Percentiles rank a stretch among this genome's conserved stretches.
phyloP scores from a whole-genome alignment of 495 filamentous ascomycete species.

The Penicillium angulare region DNA sequence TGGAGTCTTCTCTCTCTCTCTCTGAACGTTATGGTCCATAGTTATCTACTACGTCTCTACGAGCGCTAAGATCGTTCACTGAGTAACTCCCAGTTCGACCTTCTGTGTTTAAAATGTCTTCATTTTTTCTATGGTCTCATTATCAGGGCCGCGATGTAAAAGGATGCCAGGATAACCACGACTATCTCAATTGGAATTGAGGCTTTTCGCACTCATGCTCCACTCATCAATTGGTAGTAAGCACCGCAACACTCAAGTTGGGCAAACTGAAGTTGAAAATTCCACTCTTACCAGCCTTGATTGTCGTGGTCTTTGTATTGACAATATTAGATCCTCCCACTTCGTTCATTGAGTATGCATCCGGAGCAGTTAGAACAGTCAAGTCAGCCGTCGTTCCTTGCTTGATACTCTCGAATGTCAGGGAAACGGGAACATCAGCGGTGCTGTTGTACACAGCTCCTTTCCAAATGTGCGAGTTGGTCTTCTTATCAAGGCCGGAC shows the following conservation, averaged over 20 bases:
- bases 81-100: too few species aligned
- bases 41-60: too few species aligned
- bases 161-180: too few species aligned
- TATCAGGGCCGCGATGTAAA: too few species aligned
- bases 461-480: conserved; percentile 53
- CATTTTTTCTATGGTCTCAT: too few species aligned
- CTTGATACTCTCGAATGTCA: conserved; percentile 54
- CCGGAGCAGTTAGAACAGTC: conserved; percentile 56
- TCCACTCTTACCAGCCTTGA: conserved; percentile 44
- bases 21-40: too few species aligned
- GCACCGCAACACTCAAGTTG: conserved; percentile 51
- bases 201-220: too few species aligned
- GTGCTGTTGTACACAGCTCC: conserved; percentile 67
- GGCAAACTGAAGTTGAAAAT: conserved; percentile 49
- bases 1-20: too few species aligned
- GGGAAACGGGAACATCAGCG: conserved; percentile 40
- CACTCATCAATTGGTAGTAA: conserved; percentile 30
- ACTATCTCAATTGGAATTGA: too few species aligned
- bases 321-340: conserved; percentile 41
- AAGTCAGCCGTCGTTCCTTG: conserved; percentile 48
- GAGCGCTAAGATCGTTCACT: too few species aligned
- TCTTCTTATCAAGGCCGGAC: conserved; percentile 30
- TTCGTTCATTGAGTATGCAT: conserved; percentile 38
- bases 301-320: conserved; percentile 38
- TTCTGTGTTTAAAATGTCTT: too few species aligned